A percentile compares a stretch with the other conserved stretches of the same genome.
Evolutionary conservation across 441 rosid species (phyloP).

Genomic region (Syzygium syzygioides): DNA sequence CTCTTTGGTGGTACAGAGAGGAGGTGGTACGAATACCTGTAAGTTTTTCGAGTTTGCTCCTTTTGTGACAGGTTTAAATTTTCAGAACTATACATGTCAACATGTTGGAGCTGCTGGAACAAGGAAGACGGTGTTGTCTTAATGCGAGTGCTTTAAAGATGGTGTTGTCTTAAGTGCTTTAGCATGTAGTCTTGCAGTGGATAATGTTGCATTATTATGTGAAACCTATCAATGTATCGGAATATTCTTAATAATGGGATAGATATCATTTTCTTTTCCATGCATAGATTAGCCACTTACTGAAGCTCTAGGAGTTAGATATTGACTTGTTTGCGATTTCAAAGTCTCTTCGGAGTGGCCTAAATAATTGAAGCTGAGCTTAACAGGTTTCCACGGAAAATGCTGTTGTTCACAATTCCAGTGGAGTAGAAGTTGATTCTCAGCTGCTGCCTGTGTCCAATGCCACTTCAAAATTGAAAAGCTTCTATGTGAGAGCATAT

Average conservation of each 20-base stretch:
- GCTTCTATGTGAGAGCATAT: conserved; percentile 73
- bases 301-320: background rate
- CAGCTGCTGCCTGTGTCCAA: conserved; percentile 71
- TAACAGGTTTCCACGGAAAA: conserved; percentile 63
- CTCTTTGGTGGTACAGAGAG: conserved; percentile 95
- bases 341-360: background rate
- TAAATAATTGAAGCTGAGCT: background rate
- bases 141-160: background rate
- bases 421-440: conserved; percentile 81
- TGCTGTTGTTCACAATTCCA: conserved; percentile 61
- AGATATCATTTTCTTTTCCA: background rate
- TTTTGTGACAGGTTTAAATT: background rate
- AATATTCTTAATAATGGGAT: background rate
- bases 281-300: background rate
- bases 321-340: background rate
- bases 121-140: background rate
- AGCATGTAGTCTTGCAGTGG: background rate
- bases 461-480: conserved; percentile 49
- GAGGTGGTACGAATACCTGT: conserved; percentile 88
- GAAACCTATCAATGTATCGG: background rate
- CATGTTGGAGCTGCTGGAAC: background rate
- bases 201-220: background rate
- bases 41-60: conserved; percentile 24
- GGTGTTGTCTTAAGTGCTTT: background rate
- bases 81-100: background rate